These are phyloP conservation scores for Prillingera fragicola DNA, from an alignment of 1,284 basidiomycete genomes.

Conservation along the genomic window DNA sequence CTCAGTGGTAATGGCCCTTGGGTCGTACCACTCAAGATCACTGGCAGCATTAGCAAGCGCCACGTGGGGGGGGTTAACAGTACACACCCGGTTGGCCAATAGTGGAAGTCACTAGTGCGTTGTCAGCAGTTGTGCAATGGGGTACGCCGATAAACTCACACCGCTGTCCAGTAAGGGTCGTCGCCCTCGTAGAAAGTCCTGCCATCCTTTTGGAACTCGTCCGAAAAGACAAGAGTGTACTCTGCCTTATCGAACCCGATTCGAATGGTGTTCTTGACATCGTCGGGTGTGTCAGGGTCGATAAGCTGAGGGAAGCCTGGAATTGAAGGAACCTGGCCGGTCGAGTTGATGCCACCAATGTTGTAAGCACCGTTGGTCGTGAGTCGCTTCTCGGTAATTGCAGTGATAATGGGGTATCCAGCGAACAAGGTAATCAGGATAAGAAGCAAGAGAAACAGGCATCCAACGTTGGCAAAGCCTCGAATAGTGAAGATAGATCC, in stretches of 20 bases:
- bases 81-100: slow-evolving; percentile 55
- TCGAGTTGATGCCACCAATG: slow-evolving; percentile 55
- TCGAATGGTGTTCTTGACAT: slow-evolving; percentile 32
- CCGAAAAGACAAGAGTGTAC: slow-evolving; percentile 51
- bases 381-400: slow-evolving; percentile 33
- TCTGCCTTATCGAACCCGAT: slow-evolving; percentile 43
- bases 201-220: slow-evolving; percentile 57
- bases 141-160: slow-evolving; percentile 15
- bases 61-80: not conserved
- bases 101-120: slow-evolving; percentile 56
- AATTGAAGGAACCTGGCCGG: slow-evolving; percentile 58
- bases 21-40: slow-evolving; percentile 75
- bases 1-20: slow-evolving; percentile 69
- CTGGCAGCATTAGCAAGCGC: slow-evolving; percentile 40
- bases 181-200: slow-evolving; percentile 67
- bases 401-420: slow-evolving; percentile 49
- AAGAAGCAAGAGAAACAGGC: slow-evolving; percentile 59
- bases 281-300: slow-evolving; percentile 64
- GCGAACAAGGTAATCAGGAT: slow-evolving; percentile 65
- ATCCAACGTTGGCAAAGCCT: slow-evolving; percentile 71
- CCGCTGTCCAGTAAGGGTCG: slow-evolving; percentile 50
- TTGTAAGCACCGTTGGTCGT: slow-evolving; percentile 52
- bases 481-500: slow-evolving; percentile 64
- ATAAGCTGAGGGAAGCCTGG: slow-evolving; percentile 64
- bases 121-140: not conserved